Percentiles rank a stretch among this genome's conserved stretches.
These are phyloP conservation scores for Trichoderma orchidacearum DNA, from an alignment of 495 filamentous ascomycete species.

Conservation along the genomic window DNA sequence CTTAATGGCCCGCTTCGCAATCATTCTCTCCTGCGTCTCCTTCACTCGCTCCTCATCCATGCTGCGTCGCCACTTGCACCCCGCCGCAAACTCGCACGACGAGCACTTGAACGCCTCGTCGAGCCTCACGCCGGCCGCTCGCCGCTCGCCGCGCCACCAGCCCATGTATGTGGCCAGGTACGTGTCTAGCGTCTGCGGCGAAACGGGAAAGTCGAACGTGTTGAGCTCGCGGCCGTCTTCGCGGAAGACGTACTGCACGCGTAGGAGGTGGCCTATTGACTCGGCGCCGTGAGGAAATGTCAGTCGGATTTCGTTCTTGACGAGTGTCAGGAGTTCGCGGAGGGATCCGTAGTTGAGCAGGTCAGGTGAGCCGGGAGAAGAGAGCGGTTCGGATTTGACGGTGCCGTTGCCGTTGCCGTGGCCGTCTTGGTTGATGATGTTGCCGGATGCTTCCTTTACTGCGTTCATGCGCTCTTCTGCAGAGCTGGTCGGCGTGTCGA, in stretches of 20 bases:
- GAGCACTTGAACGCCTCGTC: conserved; percentile 86
- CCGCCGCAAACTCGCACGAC: conserved; percentile 40
- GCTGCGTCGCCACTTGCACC: conserved; percentile 36
- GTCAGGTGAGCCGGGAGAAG: conserved; percentile 24
- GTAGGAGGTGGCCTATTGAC: conserved; percentile 41
- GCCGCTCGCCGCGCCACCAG: conserved; percentile 79
- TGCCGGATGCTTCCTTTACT: background rate
- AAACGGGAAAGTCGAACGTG: conserved; percentile 54
- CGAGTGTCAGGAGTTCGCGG: conserved; percentile 20
- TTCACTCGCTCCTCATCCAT: conserved; percentile 16
- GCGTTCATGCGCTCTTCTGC: background rate
- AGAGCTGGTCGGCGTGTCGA: conserved; percentile 16
- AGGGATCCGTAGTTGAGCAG: conserved; percentile 26
- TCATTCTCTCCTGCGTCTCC: background rate
- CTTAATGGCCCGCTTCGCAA: background rate
- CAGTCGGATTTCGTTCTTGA: conserved; percentile 33
- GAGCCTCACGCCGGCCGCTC: conserved; percentile 66
- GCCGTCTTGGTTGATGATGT: too few relatives aligned
- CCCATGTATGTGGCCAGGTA: conserved; percentile 58
- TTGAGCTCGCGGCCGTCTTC: conserved; percentile 46
- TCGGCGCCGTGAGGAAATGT: conserved; percentile 39
- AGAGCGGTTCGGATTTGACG: background rate
- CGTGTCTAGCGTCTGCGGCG: conserved; percentile 41
- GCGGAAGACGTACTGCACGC: conserved; percentile 47
- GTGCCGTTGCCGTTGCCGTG: conserved; percentile 1